These are phyloP conservation scores for Chlorella sorokiniana DNA, from an alignment of 139 green algal genomes.

Conservation along the genomic window DNA sequence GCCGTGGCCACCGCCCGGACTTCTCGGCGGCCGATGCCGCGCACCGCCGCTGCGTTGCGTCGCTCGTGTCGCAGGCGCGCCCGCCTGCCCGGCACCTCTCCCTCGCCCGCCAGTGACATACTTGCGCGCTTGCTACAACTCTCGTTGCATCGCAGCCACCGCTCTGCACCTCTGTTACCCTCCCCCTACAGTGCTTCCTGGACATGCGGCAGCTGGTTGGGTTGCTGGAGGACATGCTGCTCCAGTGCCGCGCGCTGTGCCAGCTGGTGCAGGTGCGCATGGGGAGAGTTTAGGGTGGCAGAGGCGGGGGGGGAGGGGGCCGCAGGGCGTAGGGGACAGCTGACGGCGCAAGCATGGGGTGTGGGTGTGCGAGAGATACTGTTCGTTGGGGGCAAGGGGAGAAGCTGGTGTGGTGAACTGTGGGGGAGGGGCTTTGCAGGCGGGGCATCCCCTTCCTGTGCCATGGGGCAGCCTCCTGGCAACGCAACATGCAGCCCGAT, in stretches of 20 bases:
- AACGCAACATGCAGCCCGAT: too few relatives aligned
- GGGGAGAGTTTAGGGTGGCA: too few relatives aligned
- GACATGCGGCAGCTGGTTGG: slow-evolving; percentile 50
- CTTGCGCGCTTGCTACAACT: background rate
- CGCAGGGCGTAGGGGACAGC: background rate
- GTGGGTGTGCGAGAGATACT: too few relatives aligned
- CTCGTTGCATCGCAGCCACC: background rate
- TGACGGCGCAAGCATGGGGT: too few relatives aligned
- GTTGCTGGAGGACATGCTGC: slow-evolving; percentile 68
- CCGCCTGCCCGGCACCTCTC: too few relatives aligned
- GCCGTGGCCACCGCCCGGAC: slow-evolving; percentile 64
- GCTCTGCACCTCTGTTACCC: background rate
- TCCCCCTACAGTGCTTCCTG: slow-evolving; percentile 70
- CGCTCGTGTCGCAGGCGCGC: slow-evolving; percentile 52
- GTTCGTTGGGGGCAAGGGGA: too few relatives aligned
- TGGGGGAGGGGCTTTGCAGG: too few relatives aligned
- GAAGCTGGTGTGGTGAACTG: too few relatives aligned
- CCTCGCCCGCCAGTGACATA: background rate
- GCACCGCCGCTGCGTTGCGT: slow-evolving; percentile 56
- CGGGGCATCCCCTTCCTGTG: too few relatives aligned
- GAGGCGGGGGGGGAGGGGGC: too few relatives aligned
- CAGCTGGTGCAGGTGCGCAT: slow-evolving; percentile 39
- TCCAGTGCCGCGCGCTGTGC: slow-evolving; percentile 51
- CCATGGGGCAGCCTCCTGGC: too few relatives aligned
- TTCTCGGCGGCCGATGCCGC: slow-evolving; percentile 71